A percentile compares a stretch with the other conserved stretches of the same genome.
phyloP scores from a whole-genome alignment of 1,284 basidiomycete genomes.

The Ustilago trichophora region DNA sequence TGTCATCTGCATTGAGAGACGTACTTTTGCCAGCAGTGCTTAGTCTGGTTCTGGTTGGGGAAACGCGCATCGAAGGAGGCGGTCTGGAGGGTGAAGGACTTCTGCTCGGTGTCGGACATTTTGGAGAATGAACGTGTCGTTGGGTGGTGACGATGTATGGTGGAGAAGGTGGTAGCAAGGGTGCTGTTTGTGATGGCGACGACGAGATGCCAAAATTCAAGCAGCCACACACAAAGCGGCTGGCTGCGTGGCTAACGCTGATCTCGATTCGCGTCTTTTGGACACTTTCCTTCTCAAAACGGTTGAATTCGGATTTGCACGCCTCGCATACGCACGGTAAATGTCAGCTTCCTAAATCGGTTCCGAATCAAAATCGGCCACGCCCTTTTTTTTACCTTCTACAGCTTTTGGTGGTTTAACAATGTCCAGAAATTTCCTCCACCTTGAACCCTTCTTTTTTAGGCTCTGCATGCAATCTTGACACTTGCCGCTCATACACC shows the following conservation, averaged over 20 bases:
- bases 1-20: conserved; percentile 19
- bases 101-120: conserved; percentile 47
- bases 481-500: background rate
- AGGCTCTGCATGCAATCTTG: background rate
- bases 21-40: conserved; percentile 67
- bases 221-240: too few species aligned
- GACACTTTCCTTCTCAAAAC: conserved; percentile 3
- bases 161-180: background rate
- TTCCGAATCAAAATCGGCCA: conserved; percentile 23
- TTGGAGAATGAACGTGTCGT: conserved; percentile 2
- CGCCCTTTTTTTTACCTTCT: too few species aligned
- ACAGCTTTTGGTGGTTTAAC: conserved; percentile 7
- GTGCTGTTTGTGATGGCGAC: conserved; percentile 13
- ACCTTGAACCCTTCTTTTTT: conserved; percentile 12
- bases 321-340: conserved; percentile 27
- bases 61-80: conserved; percentile 65
- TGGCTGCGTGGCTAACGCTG: conserved; percentile 10
- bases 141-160: conserved; percentile 5
- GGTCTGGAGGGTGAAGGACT: conserved; percentile 63
- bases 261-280: conserved; percentile 16
- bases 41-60: conserved; percentile 67
- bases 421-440: conserved; percentile 5
- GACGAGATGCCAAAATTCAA: too few species aligned
- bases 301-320: conserved; percentile 28
- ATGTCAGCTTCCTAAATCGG: background rate